Evolutionary conservation across 1,284 basidiomycete genomes (phyloP), one percentile per base, ranked within the genome.

Genomic region (Melampsora larici-populina): DNA sequence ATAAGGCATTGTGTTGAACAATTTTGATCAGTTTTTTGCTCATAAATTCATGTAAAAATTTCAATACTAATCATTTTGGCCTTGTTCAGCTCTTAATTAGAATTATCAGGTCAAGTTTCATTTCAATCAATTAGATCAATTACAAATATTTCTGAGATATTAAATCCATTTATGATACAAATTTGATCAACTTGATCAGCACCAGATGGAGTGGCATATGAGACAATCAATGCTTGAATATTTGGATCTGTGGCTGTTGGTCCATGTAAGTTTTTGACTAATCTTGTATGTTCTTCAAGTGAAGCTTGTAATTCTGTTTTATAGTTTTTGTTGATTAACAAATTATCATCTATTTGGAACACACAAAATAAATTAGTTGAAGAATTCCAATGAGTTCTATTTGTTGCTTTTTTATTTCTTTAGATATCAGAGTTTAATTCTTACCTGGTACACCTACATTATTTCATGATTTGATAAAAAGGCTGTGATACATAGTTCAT

Each of bases 391-490:
- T n/a, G n/a, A n/a, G n/a, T n/a, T n/a, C n/a, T n/a, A n/a, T n/a
- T n/a, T n/a, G n/a, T n/a, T n/a, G n/a, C n/a, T n/a, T n/a, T n/a
- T n/a, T n/a, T n/a, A n/a, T n/a, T n/a, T n/a, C n/a, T n/a, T n/a
- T n/a, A n/a, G n/a, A n/a, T n/a, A n/a, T n/a, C n/a, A n/a, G n/a
- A n/a, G n/a, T n/a, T n/a, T n/a, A n/a, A n/a, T n/a, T 6, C 86
- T 80, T 79, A 91, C 92, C 90, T 70, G 92, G 92, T 49, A 99
- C 86, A 5, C 97, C 97, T 74, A 97, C 89, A 99, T 92, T 81
- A 99, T 85, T 83, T 92, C 93, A 79, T 87, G 84, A 65, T 85
- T 84, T 0, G 93, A 87, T 78, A 97, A 89, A 87, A 92, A 93
- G 1, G 91, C 89, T 9, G 89, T 90, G n/a, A n/a, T n/a, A n/a